Evolutionary conservation across 2,329 filamentous ascomycete species (phyloP), one percentile per base, ranked within the genome.

Genomic region (Xylariomycetidae sp.): DNA sequence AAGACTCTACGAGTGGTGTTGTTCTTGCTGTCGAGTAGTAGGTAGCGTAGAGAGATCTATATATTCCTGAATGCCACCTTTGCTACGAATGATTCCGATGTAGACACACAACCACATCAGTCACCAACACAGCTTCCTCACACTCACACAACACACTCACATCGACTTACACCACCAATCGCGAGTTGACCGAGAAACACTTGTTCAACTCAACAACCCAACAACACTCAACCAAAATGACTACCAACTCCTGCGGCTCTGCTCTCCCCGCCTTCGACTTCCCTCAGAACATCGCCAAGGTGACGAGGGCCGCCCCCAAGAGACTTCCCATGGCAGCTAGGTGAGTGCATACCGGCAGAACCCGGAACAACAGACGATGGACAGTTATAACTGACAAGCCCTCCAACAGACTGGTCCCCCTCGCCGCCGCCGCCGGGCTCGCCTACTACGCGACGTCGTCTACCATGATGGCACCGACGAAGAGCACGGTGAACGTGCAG

Each of bases 191-290:
- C n/a, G n/a, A n/a, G n/a, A n/a, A n/a, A n/a, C n/a, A n/a, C n/a
- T n/a, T n/a, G n/a, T n/a, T n/a, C n/a, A n/a, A n/a, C n/a, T n/a
- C n/a, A n/a, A n/a, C n/a, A n/a, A n/a, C n/a, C n/a, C n/a, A n/a
- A n/a, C n/a, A n/a, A n/a, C n/a, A n/a, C n/a, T n/a, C n/a, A n/a
- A n/a, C n/a, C 33, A 10, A 40, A 34, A 39, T 46, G 44, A 23
- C 37, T 33, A 32, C 42, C 22, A 31, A 44, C 38, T 43, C 44
- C 35, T 37, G 25, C 29, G 34, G 34, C 24, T 37, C 34, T 7
- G 23, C 29, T 10, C 29, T 37, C 14, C 34, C 34, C 18, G 14
- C 18, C 15, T 37, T 32, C 16, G 34, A 37, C 20, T 37, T 37
- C 25, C 34, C 24, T 10, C 34, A 20, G 23, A 18, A 19, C 17